Evolutionary conservation across 163 green algal genomes (phyloP).

Genomic region (Coccomyxa subellipsoidea): DNA sequence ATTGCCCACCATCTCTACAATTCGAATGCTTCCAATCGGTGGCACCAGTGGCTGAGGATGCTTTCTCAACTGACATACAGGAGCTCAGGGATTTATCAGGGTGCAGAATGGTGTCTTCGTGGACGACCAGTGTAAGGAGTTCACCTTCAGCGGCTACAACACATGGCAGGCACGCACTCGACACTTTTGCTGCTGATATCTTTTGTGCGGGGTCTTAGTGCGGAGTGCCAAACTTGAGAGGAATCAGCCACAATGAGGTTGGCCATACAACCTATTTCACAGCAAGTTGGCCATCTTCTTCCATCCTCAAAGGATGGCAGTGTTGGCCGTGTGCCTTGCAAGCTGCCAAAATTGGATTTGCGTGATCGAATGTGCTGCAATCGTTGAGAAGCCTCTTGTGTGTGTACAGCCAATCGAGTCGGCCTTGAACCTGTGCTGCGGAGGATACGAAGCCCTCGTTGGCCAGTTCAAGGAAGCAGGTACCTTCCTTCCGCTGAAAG

Average conservation of each 20-base stretch:
- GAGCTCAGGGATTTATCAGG: not conserved
- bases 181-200: no score
- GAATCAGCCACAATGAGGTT: not conserved
- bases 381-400: no score
- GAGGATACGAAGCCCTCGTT: not conserved
- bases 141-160: conserved; percentile 17
- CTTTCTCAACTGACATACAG: no score
- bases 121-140: conserved; percentile 10
- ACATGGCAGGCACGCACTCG: conserved; percentile 9
- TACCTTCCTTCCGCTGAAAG: not conserved
- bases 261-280: not conserved
- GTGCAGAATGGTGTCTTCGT: conserved; percentile 7
- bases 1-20: not conserved
- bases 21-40: no score
- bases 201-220: no score
- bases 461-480: conserved; percentile 6
- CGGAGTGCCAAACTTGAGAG: no score
- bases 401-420: conserved; percentile 4
- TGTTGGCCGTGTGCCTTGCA: no score
- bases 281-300: not conserved
- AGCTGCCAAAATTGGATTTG: no score
- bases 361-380: no score
- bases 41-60: no score
- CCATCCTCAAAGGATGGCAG: no score
- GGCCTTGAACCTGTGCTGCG: conserved; percentile 6